Evolutionary conservation across 306 rosid species (phyloP), one percentile per base, ranked within the genome.

Genomic region (Purshia tridentata): DNA sequence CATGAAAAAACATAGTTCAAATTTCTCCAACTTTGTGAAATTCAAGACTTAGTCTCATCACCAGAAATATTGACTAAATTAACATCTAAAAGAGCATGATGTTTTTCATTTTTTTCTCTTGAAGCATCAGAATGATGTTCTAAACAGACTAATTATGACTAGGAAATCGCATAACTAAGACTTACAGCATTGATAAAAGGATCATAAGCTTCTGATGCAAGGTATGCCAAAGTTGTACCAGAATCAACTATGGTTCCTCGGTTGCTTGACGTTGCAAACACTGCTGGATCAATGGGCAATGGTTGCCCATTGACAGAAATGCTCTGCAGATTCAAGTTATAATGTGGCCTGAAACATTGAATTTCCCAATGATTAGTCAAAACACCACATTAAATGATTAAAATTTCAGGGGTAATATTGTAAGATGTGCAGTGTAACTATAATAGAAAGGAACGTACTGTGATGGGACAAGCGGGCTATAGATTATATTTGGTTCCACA

Each of bases 221-320:
- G 96, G 82, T 95, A 95, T 13, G 98, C 98, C 87, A 95, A 84
- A 61, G 99, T 95, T 66, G 99, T 95, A 78, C 99, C 99, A 14
- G 99, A 91, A 77, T 95, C 99, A 76, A 95, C 61, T 59, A 95
- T 91, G 77, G 99, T 92, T 65, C 99, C 99, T 78, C 84, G 73
- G 79, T 69, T 86, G 84, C 50, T 90, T 74, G 99, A 87, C 72
- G 98, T 92, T 72, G 90, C 75, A 72, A 95, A 95, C 68, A 91
- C 93, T 6, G 91, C 19, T 35, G 97, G 80, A 74, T 83, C 86
- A 52, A 95, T 84, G 39, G 88, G 50, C 51, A 95, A 74, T 6
- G 48, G 12, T 78, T 83, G 97, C 61, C 97, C 96, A 0, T 86
- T 91, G 69, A 95, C 97, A 75, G 97, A 79, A 76, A 95, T 95